Percentiles rank a stretch among this genome's conserved stretches.
phyloP scores from a whole-genome alignment of 352 stramenopile genomes.

The Globisporangium camurandrum region DNA sequence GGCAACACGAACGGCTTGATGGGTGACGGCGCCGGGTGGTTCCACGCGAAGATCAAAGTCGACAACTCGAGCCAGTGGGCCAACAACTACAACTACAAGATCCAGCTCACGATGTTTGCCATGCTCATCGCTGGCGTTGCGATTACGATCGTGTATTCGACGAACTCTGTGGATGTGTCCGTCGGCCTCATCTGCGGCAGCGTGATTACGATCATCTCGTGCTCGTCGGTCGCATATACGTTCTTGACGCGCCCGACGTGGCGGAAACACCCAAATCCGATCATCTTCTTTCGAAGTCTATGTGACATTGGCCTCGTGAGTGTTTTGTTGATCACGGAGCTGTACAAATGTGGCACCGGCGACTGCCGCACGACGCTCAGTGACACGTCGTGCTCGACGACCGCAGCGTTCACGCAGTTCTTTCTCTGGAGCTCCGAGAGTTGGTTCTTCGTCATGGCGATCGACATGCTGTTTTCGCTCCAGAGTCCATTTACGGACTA shows the following conservation, averaged over 20 bases:
- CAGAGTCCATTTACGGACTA: conserved; percentile 87
- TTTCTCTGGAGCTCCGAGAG: conserved; percentile 84
- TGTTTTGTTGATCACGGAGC: conserved; percentile 67
- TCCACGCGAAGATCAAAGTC: conserved; percentile 83
- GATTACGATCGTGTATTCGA: conserved; percentile 49
- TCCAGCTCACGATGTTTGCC: conserved; percentile 73
- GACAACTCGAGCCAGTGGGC: conserved; percentile 79
- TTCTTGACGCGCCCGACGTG: conserved; percentile 70
- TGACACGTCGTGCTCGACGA: conserved; percentile 43
- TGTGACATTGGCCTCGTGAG: conserved; percentile 78
- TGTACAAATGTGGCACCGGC: conserved; percentile 67
- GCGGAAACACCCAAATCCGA: conserved; percentile 83
- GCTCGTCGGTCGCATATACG: conserved; percentile 65
- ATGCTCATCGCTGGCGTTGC: conserved; percentile 50
- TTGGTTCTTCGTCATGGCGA: conserved; percentile 87
- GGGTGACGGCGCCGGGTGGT: conserved; percentile 70
- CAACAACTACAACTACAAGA: conserved; percentile 90
- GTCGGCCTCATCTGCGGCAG: conserved; percentile 70
- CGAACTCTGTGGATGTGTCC: conserved; percentile 43
- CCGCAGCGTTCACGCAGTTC: conserved; percentile 75
- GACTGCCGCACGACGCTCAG: conserved; percentile 29
- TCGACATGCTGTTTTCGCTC: conserved; percentile 80
- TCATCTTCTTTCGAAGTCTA: conserved; percentile 82
- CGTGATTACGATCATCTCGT: conserved; percentile 73
- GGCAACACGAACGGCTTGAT: conserved; percentile 20